These are phyloP conservation scores for Sanguinoderma infundibulare DNA, from an alignment of 1,284 basidiomycete genomes.

Conservation along the genomic window DNA sequence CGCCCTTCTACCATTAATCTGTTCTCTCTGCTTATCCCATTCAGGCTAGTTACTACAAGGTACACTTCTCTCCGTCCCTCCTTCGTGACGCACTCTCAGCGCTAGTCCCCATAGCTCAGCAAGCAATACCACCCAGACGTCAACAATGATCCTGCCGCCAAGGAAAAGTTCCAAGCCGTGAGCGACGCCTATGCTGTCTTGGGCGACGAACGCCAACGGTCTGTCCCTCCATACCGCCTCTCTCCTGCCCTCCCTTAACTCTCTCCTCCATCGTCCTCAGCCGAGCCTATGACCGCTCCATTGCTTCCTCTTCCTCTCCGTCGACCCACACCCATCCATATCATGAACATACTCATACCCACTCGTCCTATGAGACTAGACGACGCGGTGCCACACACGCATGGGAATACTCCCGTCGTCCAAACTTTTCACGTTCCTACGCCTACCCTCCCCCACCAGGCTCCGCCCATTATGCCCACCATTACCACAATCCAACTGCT, in stretches of 20 bases:
- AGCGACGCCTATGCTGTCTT: slow-evolving; percentile 54
- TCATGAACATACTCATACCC: slow-evolving; percentile 22
- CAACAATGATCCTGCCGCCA: slow-evolving; percentile 43
- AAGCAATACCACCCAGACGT: slow-evolving; percentile 55
- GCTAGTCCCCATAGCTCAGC: slow-evolving; percentile 44
- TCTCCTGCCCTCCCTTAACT: neutral
- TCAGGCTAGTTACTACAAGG: slow-evolving; percentile 54
- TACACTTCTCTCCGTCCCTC: slow-evolving; percentile 19
- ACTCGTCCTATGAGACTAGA: slow-evolving; percentile 33
- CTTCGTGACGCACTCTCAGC: neutral
- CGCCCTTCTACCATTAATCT: neutral
- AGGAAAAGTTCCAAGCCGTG: slow-evolving; percentile 48
- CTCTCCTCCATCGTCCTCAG: slow-evolving; percentile 22
- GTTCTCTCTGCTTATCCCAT: slow-evolving; percentile 19
- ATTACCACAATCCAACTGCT: slow-evolving; percentile 22
- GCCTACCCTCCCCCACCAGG: slow-evolving; percentile 24
- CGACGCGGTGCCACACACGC: slow-evolving; percentile 44
- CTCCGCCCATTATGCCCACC: slow-evolving; percentile 12
- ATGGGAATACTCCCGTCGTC: slow-evolving; percentile 40
- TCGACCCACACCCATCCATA: slow-evolving; percentile 10
- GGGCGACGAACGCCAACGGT: slow-evolving; percentile 53
- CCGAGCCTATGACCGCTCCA: slow-evolving; percentile 42
- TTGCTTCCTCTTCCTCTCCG: slow-evolving; percentile 12
- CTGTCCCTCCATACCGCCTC: slow-evolving; percentile 2
- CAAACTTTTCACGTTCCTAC: slow-evolving; percentile 19